A percentile compares a stretch with the other conserved stretches of the same genome.
Evolutionary conservation across 1,284 basidiomycete species (phyloP).

Genomic region (Ustanciosporium gigantosporum): DNA sequence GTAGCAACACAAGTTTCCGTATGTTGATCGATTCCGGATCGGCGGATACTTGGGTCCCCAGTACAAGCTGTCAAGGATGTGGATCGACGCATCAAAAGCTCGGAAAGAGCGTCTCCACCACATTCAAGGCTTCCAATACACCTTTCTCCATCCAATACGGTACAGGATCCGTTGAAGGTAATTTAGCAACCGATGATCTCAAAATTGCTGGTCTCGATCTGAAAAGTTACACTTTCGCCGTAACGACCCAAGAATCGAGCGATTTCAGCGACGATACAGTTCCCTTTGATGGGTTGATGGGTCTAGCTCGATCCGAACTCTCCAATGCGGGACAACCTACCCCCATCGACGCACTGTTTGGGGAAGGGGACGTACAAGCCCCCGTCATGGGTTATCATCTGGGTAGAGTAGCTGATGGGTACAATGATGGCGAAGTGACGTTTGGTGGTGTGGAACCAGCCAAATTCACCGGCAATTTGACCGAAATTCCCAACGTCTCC

Average conservation of each 20-base stretch:
- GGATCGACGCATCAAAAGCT: conserved; percentile 68
- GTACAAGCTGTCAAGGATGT: conserved; percentile 40
- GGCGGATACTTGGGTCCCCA: conserved; percentile 73
- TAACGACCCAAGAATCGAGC: conserved; percentile 68
- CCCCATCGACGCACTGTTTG: conserved; percentile 74
- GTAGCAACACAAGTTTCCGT: conserved; percentile 72
- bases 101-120: conserved; percentile 69
- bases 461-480: conserved; percentile 63
- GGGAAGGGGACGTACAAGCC: conserved; percentile 68
- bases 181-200: conserved; percentile 72
- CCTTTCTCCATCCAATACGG: conserved; percentile 76
- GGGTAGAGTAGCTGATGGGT: conserved; percentile 69
- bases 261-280: conserved; percentile 66
- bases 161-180: conserved; percentile 71
- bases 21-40: conserved; percentile 79
- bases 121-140: conserved; percentile 67
- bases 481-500: conserved; percentile 58
- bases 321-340: conserved; percentile 72
- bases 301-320: conserved; percentile 64
- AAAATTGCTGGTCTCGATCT: conserved; percentile 71
- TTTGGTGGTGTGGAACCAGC: conserved; percentile 77
- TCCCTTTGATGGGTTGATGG: conserved; percentile 81
- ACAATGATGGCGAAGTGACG: conserved; percentile 76
- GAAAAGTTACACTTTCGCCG: conserved; percentile 72
- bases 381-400: conserved; percentile 82